A percentile compares a stretch with the other conserved stretches of the same genome.
phyloP scores from a whole-genome alignment of 768 basidiomycete species.

The Cyathus striatus region DNA sequence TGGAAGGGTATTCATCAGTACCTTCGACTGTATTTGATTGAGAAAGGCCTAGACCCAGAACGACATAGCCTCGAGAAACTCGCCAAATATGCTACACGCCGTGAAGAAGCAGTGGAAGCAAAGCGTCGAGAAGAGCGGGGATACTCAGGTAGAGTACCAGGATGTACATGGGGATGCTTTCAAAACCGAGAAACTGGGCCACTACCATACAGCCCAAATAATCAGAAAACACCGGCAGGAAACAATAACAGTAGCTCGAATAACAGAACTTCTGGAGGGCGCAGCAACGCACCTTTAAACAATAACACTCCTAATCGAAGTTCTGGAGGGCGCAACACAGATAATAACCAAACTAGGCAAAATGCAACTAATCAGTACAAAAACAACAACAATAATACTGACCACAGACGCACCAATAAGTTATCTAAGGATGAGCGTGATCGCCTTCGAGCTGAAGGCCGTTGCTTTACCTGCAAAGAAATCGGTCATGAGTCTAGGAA shows the following conservation, averaged over 20 bases:
- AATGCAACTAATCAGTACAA: not conserved
- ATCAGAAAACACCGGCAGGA: too few relatives aligned
- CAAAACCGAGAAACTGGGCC: not conserved
- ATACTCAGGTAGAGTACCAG: not conserved
- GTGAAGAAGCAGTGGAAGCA: too few relatives aligned
- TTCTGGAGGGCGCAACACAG: too few relatives aligned
- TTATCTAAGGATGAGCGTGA: not conserved
- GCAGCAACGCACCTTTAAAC: not conserved
- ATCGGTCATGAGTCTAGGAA: not conserved
- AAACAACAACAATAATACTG: not conserved
- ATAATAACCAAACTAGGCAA: too few relatives aligned
- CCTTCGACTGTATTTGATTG: too few relatives aligned
- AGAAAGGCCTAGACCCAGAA: not conserved
- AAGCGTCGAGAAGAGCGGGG: not conserved
- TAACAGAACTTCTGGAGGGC: not conserved
- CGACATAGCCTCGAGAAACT: not conserved
- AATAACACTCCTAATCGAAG: too few relatives aligned
- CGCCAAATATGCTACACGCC: not conserved
- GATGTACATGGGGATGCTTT: not conserved
- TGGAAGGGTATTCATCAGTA: not conserved
- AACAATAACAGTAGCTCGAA: not conserved
- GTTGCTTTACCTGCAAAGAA: not conserved
- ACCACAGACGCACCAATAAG: not conserved
- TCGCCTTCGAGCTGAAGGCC: not conserved
- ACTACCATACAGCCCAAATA: not conserved